A percentile compares a stretch with the other conserved stretches of the same genome.
Conservation (phyloP, 2,329 filamentous ascomycete genomes). For the Colletotrichum sp. region DNA sequence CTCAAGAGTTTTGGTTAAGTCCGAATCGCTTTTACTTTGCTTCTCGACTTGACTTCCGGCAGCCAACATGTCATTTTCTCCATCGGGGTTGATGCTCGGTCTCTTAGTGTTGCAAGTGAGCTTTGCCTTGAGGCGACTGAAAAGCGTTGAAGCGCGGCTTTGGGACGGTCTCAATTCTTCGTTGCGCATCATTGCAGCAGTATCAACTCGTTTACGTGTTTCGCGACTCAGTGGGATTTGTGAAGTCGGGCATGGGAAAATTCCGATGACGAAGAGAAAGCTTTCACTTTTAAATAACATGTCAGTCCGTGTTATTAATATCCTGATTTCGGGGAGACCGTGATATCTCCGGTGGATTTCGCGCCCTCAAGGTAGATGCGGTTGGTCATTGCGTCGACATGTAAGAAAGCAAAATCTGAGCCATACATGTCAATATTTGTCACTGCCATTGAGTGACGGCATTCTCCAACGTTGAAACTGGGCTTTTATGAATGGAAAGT, state of each 20-base stretch:
- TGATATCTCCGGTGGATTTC: background rate
- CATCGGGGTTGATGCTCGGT: background rate
- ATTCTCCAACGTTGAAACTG: background rate
- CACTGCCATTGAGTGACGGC: background rate
- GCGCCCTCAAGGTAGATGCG: background rate
- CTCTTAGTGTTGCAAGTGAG: background rate
- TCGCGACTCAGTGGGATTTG: background rate
- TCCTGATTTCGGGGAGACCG: background rate
- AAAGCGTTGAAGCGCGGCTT: background rate
- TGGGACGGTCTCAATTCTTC: background rate
- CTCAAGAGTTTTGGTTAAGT: background rate
- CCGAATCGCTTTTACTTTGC: background rate
- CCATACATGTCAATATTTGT: background rate
- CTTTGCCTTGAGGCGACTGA: background rate
- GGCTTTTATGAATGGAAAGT: background rate
- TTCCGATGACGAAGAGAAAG: background rate
- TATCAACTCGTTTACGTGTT: background rate
- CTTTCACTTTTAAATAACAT: background rate
- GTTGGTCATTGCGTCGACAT: background rate
- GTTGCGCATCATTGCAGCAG: background rate
- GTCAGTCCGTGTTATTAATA: background rate
- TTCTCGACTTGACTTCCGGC: background rate
- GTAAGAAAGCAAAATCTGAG: background rate
- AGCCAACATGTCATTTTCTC: background rate
- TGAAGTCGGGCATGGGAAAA: background rate